Evolutionary conservation across 2,329 filamentous ascomycete genomes (phyloP).

Genomic region (Pseudopithomyces chartarum): DNA sequence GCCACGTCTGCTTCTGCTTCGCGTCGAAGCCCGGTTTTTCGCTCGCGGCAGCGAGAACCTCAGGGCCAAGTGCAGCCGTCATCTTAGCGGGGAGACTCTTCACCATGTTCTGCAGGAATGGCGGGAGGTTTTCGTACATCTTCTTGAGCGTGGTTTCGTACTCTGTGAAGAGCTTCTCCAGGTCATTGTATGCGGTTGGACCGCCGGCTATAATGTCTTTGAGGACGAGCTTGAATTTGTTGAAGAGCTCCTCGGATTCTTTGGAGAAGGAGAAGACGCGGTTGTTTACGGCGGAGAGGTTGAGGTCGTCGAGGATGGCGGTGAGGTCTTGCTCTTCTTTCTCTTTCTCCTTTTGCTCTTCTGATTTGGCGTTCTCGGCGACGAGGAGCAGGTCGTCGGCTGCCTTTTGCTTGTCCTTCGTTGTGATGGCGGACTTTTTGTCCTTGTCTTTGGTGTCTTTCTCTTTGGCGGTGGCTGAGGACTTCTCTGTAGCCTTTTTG

Average conservation of each 20-base stretch:
- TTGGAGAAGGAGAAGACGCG: conserved; percentile 82
- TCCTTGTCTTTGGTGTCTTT: conserved; percentile 28
- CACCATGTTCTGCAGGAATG: conserved; percentile 83
- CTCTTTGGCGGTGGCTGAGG: conserved; percentile 40
- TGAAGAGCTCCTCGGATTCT: conserved; percentile 80
- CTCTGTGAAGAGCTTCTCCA: conserved; percentile 70
- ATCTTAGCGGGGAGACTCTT: conserved; percentile 83
- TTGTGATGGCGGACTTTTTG: conserved; percentile 36
- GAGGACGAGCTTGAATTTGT: conserved; percentile 85
- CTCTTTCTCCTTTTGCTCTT: conserved; percentile 46
- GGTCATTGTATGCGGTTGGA: conserved; percentile 89
- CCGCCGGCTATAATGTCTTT: conserved; percentile 92
- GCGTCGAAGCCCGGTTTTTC: conserved; percentile 63
- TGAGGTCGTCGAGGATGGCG: conserved; percentile 80
- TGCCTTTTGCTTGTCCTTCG: conserved; percentile 42
- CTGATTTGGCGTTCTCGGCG: conserved; percentile 37
- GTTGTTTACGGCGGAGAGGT: conserved; percentile 83
- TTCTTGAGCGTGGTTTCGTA: conserved; percentile 68
- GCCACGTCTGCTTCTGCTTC: conserved; percentile 49
- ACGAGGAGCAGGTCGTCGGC: conserved; percentile 41
- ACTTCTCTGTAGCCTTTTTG: conserved; percentile 29
- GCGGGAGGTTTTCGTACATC: conserved; percentile 71
- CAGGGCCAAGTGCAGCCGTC: conserved; percentile 75
- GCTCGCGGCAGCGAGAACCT: conserved; percentile 78
- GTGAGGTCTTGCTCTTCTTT: conserved; percentile 75